Conservation (phyloP, 1,139 yeast genomes). For the Pichia sp. region DNA sequence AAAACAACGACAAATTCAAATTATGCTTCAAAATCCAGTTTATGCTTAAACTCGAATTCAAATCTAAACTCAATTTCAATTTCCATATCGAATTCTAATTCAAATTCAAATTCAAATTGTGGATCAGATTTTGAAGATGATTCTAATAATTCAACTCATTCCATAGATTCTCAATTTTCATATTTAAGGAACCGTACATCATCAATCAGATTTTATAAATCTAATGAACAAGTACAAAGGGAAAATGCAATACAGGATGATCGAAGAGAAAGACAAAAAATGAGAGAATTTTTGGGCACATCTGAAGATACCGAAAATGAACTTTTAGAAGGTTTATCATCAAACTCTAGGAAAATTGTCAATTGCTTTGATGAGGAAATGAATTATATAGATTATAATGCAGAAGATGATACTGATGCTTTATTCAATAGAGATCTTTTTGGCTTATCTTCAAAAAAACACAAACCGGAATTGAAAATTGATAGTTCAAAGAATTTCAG, state of each 20-base stretch:
- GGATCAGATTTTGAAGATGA: not conserved
- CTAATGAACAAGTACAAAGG: constrained; percentile 31
- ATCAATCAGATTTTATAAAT: constrained; percentile 48
- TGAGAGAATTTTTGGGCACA: constrained; percentile 27
- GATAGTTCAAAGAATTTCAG: not conserved
- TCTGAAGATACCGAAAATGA: constrained; percentile 31
- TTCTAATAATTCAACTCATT: not conserved
- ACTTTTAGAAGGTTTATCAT: constrained; percentile 5
- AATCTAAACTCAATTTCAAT: not conserved
- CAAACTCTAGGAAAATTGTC: not conserved
- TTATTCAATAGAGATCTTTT: constrained; percentile 36
- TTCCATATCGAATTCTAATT: not conserved
- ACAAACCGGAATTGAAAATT: not conserved
- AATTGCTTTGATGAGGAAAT: constrained; percentile 44
- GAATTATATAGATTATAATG: constrained; percentile 38
- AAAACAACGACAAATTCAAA: not conserved
- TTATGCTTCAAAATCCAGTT: too few relatives aligned
- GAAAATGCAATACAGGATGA: constrained; percentile 20
- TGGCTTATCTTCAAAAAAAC: constrained; percentile 6
- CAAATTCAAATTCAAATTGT: not conserved
- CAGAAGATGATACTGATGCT: constrained; percentile 37
- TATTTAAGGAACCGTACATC: constrained; percentile 51
- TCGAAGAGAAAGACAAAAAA: constrained; percentile 6
- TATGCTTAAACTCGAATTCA: not conserved
- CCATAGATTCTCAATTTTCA: constrained; percentile 39